Conservation (phyloP, 257 asterid species). For the Salvia splendens region DNA sequence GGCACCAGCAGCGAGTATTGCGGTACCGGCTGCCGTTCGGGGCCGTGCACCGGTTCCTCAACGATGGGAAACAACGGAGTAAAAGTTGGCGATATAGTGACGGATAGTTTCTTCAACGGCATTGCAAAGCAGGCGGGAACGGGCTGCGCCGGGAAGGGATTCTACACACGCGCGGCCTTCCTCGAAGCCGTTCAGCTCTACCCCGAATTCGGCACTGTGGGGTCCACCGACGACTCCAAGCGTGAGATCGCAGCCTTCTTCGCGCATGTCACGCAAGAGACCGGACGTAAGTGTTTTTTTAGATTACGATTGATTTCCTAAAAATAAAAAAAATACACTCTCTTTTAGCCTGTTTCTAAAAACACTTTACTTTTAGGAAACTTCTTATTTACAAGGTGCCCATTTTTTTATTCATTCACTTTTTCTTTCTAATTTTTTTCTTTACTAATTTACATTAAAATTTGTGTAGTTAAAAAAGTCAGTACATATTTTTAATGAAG, state of each 20-base stretch:
- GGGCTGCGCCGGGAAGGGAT: slow-evolving; percentile 48
- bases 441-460: too few relatives aligned
- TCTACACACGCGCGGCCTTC: slow-evolving; percentile 40
- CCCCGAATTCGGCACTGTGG: slow-evolving; percentile 37
- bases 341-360: too few relatives aligned
- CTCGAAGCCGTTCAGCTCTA: slow-evolving; percentile 35
- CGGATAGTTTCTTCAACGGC: slow-evolving; percentile 38
- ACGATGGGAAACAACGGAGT: slow-evolving; percentile 10
- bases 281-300: slow-evolving; percentile 44
- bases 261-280: slow-evolving; percentile 58
- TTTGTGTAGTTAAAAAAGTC: too few relatives aligned
- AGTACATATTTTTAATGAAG: too few relatives aligned
- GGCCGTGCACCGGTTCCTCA: too few relatives aligned
- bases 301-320: too few relatives aligned
- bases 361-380: too few relatives aligned
- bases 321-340: too few relatives aligned
- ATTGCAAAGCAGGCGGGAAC: slow-evolving; percentile 40
- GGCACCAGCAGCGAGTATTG: slow-evolving; percentile 43
- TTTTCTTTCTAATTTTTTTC: too few relatives aligned
- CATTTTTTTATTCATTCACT: too few relatives aligned
- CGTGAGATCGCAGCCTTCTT: slow-evolving; percentile 62
- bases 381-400: too few relatives aligned
- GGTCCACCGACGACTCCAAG: slow-evolving; percentile 42
- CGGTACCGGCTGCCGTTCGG: slow-evolving; percentile 40
- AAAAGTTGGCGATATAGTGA: slow-evolving; percentile 28